Evolutionary conservation across 2,329 filamentous ascomycete species (phyloP).

Genomic region (Eutypella sp.): DNA sequence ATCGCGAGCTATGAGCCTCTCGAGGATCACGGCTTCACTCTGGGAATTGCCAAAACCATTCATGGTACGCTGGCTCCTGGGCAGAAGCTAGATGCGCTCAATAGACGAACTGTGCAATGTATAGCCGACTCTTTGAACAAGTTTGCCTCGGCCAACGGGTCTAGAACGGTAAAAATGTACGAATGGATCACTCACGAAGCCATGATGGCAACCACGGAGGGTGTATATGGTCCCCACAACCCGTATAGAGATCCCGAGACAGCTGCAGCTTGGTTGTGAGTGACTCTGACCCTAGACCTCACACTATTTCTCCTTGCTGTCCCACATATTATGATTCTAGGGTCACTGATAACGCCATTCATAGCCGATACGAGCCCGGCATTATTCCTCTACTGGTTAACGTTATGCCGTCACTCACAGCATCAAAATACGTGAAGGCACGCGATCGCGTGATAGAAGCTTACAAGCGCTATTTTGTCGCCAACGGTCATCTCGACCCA

Average conservation of each 20-base stretch:
- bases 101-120: neutral
- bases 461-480: neutral
- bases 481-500: neutral
- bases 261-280: neutral
- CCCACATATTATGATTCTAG: neutral
- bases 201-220: conserved; percentile 7
- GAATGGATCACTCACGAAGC: conserved; percentile 4
- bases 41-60: neutral
- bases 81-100: neutral
- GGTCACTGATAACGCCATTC: neutral
- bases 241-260: conserved; percentile 1
- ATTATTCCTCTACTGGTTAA: neutral
- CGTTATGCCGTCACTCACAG: neutral
- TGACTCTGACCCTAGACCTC: too few relatives aligned
- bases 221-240: conserved; percentile 2
- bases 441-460: neutral
- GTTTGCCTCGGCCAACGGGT: neutral
- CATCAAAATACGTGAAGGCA: neutral
- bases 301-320: neutral
- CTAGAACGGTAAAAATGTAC: conserved; percentile 1
- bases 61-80: neutral
- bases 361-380: neutral
- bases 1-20: neutral
- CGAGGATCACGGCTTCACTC: neutral
- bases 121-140: neutral